A percentile compares a stretch with the other conserved stretches of the same genome.
Conservation (phyloP, 305 asterid genomes). For the Fraxinus greggii region DNA sequence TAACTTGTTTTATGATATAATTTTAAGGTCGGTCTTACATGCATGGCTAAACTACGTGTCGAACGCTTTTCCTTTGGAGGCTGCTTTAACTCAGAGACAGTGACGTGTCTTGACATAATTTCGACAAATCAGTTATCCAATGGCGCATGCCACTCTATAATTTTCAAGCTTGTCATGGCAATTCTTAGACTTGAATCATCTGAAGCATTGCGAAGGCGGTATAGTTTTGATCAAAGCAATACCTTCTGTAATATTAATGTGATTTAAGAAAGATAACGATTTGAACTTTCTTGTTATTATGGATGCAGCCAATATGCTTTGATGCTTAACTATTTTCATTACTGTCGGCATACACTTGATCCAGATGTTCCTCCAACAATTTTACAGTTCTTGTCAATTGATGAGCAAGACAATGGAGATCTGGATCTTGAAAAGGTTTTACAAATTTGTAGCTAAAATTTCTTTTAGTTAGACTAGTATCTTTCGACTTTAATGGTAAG, state of each 20-base stretch:
- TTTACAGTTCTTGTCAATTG: constrained; percentile 67
- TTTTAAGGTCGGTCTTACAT: constrained; percentile 84
- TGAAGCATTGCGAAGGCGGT: constrained; percentile 96
- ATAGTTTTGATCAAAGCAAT: constrained; percentile 30
- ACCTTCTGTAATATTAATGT: constrained; percentile 9
- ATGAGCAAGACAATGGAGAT: constrained; percentile 79
- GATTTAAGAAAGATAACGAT: constrained; percentile 15
- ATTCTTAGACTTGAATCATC: constrained; percentile 86
- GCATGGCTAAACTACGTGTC: constrained; percentile 95
- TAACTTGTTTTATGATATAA: constrained; percentile 30
- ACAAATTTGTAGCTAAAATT: constrained; percentile 20
- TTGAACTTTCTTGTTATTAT: constrained; percentile 27
- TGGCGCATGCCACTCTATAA: constrained; percentile 84
- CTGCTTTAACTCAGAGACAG: constrained; percentile 63
- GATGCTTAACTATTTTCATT: constrained; percentile 92
- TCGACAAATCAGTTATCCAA: constrained; percentile 71
- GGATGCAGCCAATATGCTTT: constrained; percentile 86
- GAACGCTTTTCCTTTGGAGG: constrained; percentile 75
- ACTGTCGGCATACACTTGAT: constrained; percentile 87
- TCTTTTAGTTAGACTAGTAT: background rate
- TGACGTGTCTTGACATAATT: constrained; percentile 73
- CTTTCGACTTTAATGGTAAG: constrained; percentile 13
- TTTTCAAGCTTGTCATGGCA: constrained; percentile 86
- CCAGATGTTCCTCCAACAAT: constrained; percentile 74
- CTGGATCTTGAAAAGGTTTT: constrained; percentile 82